These are phyloP conservation scores for Blepharisma stoltei DNA, from an alignment of 73 alveolate species.

Conservation along the genomic window DNA sequence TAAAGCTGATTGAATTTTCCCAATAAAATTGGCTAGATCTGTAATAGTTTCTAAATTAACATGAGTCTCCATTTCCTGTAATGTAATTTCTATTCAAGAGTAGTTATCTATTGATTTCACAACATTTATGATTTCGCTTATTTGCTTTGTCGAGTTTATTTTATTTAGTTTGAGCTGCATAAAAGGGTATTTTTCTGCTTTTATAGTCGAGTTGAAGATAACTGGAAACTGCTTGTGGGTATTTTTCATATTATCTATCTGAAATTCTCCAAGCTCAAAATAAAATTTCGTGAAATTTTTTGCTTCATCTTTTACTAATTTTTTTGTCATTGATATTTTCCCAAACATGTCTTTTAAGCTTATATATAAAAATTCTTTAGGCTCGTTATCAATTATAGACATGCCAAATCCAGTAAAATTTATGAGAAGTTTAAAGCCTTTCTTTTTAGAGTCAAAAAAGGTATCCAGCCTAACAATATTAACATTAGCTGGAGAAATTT, in stretches of 20 bases:
- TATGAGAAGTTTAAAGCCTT: too few relatives aligned
- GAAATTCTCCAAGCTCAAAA: conserved; percentile 16
- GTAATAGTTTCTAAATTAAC: conserved; percentile 16
- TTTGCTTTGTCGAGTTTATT: background rate
- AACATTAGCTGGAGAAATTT: too few relatives aligned
- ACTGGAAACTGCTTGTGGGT: background rate
- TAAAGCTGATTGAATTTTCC: background rate
- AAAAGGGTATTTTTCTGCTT: background rate
- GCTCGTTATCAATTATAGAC: conserved; percentile 57
- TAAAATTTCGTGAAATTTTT: background rate
- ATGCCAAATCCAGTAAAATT: conserved; percentile 56
- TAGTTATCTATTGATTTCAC: conserved; percentile 7
- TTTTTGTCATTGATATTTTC: background rate
- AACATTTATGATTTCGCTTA: background rate
- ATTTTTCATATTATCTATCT: conserved; percentile 23
- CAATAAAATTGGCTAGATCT: background rate
- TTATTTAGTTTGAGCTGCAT: background rate
- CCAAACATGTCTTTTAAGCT: background rate
- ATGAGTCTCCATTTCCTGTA: background rate
- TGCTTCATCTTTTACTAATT: background rate
- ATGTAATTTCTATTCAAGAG: background rate
- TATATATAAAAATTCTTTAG: conserved; percentile 60
- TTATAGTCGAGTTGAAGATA: background rate
- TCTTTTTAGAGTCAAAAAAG: too few relatives aligned
- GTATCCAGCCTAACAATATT: too few relatives aligned